A percentile compares a stretch with the other conserved stretches of the same genome.
phyloP scores from a whole-genome alignment of 2,329 filamentous ascomycete genomes.

The Curvularia sp. region DNA sequence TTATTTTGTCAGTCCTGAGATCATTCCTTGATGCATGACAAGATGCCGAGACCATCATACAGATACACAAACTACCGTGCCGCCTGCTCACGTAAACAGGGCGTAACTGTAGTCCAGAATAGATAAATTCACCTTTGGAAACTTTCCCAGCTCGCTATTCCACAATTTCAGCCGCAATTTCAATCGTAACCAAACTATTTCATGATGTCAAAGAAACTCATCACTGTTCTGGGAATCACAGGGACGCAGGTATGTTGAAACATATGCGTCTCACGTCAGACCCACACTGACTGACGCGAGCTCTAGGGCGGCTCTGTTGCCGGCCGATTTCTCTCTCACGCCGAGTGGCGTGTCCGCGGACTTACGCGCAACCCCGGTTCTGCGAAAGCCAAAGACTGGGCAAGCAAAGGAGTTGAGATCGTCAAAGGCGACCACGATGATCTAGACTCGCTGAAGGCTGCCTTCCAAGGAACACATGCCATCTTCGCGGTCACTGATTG shows the following conservation, averaged over 20 bases:
- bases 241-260: constrained; percentile 23
- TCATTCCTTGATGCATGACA: background rate
- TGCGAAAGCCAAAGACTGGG: constrained; percentile 43
- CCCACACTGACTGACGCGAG: constrained; percentile 11
- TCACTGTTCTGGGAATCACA: constrained; percentile 28
- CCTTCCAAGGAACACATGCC: constrained; percentile 23
- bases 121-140: background rate
- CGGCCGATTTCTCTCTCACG: constrained; percentile 29
- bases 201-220: constrained; percentile 20
- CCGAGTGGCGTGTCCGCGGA: constrained; percentile 39
- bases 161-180: too few species aligned
- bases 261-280: background rate
- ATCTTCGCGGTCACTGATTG: constrained; percentile 52
- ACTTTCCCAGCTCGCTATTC: background rate
- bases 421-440: constrained; percentile 28
- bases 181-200: background rate
- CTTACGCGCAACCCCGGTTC: constrained; percentile 55
- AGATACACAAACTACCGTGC: too few species aligned
- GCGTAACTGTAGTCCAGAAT: background rate
- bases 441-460: constrained; percentile 17
- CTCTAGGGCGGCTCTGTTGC: constrained; percentile 32
- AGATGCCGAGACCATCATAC: background rate
- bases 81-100: background rate
- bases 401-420: constrained; percentile 26
- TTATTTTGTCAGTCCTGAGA: background rate